Percentiles rank a stretch among this genome's conserved stretches.
Evolutionary conservation across 106 monocot species (phyloP).

Genomic region (Vanilla planifolia): DNA sequence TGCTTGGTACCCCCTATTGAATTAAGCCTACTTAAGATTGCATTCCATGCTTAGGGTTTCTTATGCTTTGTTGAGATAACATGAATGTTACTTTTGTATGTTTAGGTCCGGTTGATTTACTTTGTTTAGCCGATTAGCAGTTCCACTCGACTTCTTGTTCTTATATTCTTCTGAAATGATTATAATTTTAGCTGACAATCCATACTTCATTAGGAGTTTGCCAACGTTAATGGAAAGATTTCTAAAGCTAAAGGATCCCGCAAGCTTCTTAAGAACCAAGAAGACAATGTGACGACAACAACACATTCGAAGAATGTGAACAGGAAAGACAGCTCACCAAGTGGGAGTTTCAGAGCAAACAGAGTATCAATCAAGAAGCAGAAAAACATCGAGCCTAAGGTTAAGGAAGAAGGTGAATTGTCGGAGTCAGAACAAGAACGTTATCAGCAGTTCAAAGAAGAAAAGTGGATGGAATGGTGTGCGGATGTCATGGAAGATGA

Average conservation of each 20-base stretch:
- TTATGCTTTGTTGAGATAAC: too few relatives aligned
- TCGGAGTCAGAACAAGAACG: conserved; percentile 76
- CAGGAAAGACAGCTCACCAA: conserved; percentile 22
- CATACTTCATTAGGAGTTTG: conserved; percentile 59
- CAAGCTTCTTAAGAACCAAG: conserved; percentile 35
- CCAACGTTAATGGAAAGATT: conserved; percentile 56
- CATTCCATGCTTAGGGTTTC: too few relatives aligned
- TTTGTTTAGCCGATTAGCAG: too few relatives aligned
- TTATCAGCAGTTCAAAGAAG: conserved; percentile 81
- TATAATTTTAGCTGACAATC: neutral
- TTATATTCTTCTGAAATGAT: neutral
- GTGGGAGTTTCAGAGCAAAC: conserved; percentile 24
- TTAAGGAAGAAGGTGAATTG: conserved; percentile 95
- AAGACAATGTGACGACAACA: conserved; percentile 20
- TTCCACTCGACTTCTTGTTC: too few relatives aligned
- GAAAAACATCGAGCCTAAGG: conserved; percentile 41
- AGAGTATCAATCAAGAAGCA: conserved; percentile 35
- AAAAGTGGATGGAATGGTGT: conserved; percentile 99
- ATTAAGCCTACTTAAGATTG: too few relatives aligned
- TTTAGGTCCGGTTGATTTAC: too few relatives aligned
- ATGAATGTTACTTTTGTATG: too few relatives aligned
- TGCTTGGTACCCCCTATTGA: too few relatives aligned
- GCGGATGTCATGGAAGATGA: conserved; percentile 87
- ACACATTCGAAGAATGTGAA: conserved; percentile 33
- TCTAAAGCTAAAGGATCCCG: conserved; percentile 63